Conservation (phyloP, 2,329 filamentous ascomycete species). For the Pezicula carpinea region DNA sequence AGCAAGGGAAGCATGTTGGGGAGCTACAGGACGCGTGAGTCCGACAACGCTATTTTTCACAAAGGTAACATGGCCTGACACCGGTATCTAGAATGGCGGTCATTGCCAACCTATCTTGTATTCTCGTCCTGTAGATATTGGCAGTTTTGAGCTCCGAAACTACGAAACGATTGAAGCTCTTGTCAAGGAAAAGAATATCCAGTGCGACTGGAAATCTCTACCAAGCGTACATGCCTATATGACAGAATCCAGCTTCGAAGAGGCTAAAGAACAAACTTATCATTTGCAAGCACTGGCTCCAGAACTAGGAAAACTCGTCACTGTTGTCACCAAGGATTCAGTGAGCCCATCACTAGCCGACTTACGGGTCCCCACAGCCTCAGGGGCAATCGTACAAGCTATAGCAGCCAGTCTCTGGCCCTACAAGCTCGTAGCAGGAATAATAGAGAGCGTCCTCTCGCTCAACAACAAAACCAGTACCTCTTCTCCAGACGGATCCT, state of each 20-base stretch:
- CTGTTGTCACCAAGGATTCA: slow-evolving; percentile 29
- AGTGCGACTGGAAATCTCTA: slow-evolving; percentile 65
- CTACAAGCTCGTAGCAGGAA: slow-evolving; percentile 76
- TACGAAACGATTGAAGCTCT: slow-evolving; percentile 56
- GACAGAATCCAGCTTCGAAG: slow-evolving; percentile 48
- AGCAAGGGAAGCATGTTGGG: slow-evolving; percentile 75
- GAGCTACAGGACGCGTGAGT: slow-evolving; percentile 71
- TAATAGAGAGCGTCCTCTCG: slow-evolving; percentile 47
- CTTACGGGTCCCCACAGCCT: slow-evolving; percentile 50
- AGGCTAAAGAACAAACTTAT: slow-evolving; percentile 45
- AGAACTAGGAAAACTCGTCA: slow-evolving; percentile 44
- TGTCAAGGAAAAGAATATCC: slow-evolving; percentile 50
- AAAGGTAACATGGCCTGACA: no score
- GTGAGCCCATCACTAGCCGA: slow-evolving; percentile 36
- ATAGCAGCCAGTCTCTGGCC: slow-evolving; percentile 72
- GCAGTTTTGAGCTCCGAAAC: slow-evolving; percentile 68
- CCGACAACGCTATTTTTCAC: no score
- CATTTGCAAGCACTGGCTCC: slow-evolving; percentile 47
- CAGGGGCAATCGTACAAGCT: slow-evolving; percentile 60
- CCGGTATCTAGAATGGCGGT: slow-evolving; percentile 52
- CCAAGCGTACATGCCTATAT: slow-evolving; percentile 62
- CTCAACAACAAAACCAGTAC: slow-evolving; percentile 1
- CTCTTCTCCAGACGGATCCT: slow-evolving; percentile 27
- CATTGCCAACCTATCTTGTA: slow-evolving; percentile 74
- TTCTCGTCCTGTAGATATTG: slow-evolving; percentile 53